Percentiles rank a stretch among this genome's conserved stretches.
phyloP scores from a whole-genome alignment of 2,329 filamentous ascomycete species.

The Aureobasidium leucospermi region DNA sequence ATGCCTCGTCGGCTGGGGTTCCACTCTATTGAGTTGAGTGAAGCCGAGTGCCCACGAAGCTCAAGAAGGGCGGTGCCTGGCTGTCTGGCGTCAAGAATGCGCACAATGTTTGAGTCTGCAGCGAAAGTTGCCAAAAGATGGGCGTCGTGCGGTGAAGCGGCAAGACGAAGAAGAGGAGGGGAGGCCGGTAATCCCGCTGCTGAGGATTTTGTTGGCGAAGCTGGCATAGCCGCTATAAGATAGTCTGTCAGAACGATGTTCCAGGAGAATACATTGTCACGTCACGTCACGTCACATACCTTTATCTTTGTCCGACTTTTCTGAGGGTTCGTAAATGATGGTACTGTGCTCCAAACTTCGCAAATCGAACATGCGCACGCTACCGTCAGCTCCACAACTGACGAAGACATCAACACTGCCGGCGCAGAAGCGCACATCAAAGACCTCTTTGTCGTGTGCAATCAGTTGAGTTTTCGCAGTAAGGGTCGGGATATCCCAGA shows the following conservation, averaged over 20 bases:
- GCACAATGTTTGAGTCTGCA: slow-evolving; percentile 82
- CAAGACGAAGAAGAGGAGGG: slow-evolving; percentile 66
- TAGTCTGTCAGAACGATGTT: neutral
- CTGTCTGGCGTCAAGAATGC: slow-evolving; percentile 92
- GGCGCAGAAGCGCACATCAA: slow-evolving; percentile 95
- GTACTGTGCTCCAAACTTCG: slow-evolving; percentile 95
- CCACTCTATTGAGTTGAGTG: slow-evolving; percentile 94
- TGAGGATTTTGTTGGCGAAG: slow-evolving; percentile 61
- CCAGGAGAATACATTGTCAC: neutral
- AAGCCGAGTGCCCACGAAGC: slow-evolving; percentile 75
- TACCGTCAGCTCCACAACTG: slow-evolving; percentile 93
- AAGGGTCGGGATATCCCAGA: slow-evolving; percentile 97
- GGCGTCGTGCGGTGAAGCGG: slow-evolving; percentile 89
- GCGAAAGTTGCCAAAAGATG: slow-evolving; percentile 97
- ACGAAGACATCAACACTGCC: slow-evolving; percentile 99
- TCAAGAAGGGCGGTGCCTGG: slow-evolving; percentile 92
- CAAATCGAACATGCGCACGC: slow-evolving; percentile 97
- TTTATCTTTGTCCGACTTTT: slow-evolving; percentile 59
- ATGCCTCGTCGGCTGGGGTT: slow-evolving; percentile 79
- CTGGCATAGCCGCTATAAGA: slow-evolving; percentile 41
- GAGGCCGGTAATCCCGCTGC: slow-evolving; percentile 58
- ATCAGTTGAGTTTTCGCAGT: slow-evolving; percentile 98
- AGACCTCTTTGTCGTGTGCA: slow-evolving; percentile 97
- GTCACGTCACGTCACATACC: slow-evolving; percentile 24
- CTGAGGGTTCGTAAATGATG: slow-evolving; percentile 96